phyloP scores from a whole-genome alignment of 345 rosid species.

The Cardiospermum halicacabum region DNA sequence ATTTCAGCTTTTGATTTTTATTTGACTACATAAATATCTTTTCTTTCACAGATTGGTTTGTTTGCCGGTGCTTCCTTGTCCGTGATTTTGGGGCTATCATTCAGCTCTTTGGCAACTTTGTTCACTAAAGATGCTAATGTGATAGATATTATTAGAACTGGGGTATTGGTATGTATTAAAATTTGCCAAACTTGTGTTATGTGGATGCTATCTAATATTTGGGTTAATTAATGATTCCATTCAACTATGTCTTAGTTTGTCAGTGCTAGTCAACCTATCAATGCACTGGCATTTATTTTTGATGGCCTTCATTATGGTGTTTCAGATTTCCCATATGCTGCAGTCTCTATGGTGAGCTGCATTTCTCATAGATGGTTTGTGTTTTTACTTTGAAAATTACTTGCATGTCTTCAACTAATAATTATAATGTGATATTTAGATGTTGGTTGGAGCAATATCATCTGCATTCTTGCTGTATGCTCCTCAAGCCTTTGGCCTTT shows the following conservation, averaged over 20 bases:
- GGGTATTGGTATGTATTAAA: conserved; percentile 54
- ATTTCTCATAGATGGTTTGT: background rate
- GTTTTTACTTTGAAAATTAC: conserved; percentile 1
- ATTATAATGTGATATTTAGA: conserved; percentile 32
- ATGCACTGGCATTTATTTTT: conserved; percentile 83
- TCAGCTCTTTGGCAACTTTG: conserved; percentile 59
- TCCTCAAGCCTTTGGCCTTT: conserved; percentile 55
- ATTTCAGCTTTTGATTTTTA: background rate
- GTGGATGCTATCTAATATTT: background rate
- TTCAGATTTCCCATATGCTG: conserved; percentile 90
- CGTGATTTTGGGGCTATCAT: conserved; percentile 60
- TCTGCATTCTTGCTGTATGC: conserved; percentile 60
- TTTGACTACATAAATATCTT: conserved; percentile 11
- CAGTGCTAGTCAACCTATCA: conserved; percentile 84
- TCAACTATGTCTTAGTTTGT: conserved; percentile 49
- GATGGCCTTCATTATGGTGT: conserved; percentile 95
- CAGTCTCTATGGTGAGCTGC: conserved; percentile 64
- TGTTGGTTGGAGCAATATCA: conserved; percentile 67
- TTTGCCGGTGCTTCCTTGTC: conserved; percentile 64
- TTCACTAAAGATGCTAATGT: conserved; percentile 80
- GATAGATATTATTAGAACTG: conserved; percentile 64
- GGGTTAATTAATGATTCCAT: background rate
- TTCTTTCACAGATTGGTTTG: conserved; percentile 58
- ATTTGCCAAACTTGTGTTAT: background rate
- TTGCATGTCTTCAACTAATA: background rate